Evolutionary conservation across 2,329 filamentous ascomycete genomes (phyloP), one percentile per base, ranked within the genome.

Genomic region (Aspergillus japonicus): DNA sequence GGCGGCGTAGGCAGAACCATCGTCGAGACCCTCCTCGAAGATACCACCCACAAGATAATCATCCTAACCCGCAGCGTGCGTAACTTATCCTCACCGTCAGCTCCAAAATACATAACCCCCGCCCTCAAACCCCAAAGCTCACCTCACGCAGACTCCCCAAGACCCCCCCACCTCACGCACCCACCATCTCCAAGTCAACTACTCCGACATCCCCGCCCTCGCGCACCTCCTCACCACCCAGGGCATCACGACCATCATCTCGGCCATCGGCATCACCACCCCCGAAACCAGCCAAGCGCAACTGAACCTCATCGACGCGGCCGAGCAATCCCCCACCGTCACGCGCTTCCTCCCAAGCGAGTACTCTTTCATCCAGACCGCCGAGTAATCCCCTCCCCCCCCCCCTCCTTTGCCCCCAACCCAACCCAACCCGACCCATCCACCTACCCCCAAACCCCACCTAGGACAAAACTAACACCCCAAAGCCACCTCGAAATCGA

Each of bases 1-100:
- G 80, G 80, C 24, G 71, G 70, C n/a, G 68, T 83, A 1, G 81
- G 81, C 12, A 75, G 73, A 19, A 76, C 79, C 1, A 72, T 84
- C 31, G 77, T 83, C 21, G 80, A 83, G 19, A 76, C 71, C 23
- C 62, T 83, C 26, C 16, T 63, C 63, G 8, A 71, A 66, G 24
- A 68, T 62, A 19, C 71, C 57, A 49, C 76, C 47, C 73, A 78
- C 56, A 59, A 78, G 11, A 71, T 81, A 11, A 68, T 78, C 49
- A 70, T 82, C 4, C 63, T 83, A 4, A 70, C 76, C 24, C 75
- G 81, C 42, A 76, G 76, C 64, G 80, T 76, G 64, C 55, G 66
- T 53, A 16, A 50, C n/a, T 29, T 14, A 8, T 47, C 50, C 51
- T 1, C 14, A 50, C 4, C 6, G 8, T 12, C 14, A 16, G n/a